Evolutionary conservation across 2,329 filamentous ascomycete species (phyloP).

Genomic region (Coniochaeta ligniaria): DNA sequence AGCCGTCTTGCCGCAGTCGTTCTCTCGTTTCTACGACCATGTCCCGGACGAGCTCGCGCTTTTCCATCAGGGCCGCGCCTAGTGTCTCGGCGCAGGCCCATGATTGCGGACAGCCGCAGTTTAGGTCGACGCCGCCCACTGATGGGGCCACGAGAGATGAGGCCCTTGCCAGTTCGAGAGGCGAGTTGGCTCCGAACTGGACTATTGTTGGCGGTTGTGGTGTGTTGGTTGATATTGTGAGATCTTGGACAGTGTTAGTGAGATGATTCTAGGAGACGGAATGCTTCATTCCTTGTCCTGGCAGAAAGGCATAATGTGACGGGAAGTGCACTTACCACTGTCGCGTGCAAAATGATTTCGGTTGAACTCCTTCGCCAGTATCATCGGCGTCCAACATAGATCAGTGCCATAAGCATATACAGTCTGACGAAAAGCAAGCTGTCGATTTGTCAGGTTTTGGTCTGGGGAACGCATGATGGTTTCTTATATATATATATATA

Average conservation of each 20-base stretch:
- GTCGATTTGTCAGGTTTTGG: slow-evolving; percentile 10
- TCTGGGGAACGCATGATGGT: background rate
- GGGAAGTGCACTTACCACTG: slow-evolving; percentile 35
- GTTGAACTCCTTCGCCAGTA: slow-evolving; percentile 63
- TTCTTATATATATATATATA: too few species aligned
- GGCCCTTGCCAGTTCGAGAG: slow-evolving; percentile 55
- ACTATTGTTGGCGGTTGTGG: slow-evolving; percentile 54
- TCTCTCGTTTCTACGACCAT: slow-evolving; percentile 54
- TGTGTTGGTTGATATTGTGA: slow-evolving; percentile 49
- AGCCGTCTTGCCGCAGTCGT: slow-evolving; percentile 44
- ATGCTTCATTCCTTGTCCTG: too few species aligned
- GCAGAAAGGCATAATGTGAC: too few species aligned
- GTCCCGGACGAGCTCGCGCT: slow-evolving; percentile 55
- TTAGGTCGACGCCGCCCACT: slow-evolving; percentile 60
- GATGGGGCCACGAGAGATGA: slow-evolving; percentile 54
- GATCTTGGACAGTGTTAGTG: slow-evolving; percentile 31
- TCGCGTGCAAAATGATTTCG: slow-evolving; percentile 51
- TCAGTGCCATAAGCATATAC: slow-evolving; percentile 58
- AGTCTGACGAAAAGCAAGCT: slow-evolving; percentile 64
- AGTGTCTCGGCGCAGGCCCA: slow-evolving; percentile 65
- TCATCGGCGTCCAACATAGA: slow-evolving; percentile 67
- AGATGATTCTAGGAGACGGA: background rate
- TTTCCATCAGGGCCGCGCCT: slow-evolving; percentile 62
- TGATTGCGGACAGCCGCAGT: slow-evolving; percentile 67
- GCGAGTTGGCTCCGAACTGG: slow-evolving; percentile 59